phyloP scores from a whole-genome alignment of 2,329 filamentous ascomycete genomes.

The Simplicillium sp. region DNA sequence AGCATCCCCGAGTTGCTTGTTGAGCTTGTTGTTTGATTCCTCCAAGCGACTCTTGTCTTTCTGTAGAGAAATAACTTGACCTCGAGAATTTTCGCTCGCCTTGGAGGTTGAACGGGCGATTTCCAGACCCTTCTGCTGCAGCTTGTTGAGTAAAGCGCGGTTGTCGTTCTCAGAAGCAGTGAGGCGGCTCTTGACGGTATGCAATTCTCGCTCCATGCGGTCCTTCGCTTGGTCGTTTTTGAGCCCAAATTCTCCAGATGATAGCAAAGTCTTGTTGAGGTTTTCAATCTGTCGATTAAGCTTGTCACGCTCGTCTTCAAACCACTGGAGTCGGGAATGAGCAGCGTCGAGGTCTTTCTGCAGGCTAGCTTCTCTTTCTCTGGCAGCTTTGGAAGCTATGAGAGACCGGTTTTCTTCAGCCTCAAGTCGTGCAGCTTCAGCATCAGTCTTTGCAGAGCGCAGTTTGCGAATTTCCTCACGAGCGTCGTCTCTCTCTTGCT shows the following conservation, averaged over 20 bases:
- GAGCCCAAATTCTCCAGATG: conserved; percentile 80
- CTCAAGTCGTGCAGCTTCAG: conserved; percentile 77
- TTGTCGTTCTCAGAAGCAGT: conserved; percentile 95
- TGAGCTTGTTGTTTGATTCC: conserved; percentile 70
- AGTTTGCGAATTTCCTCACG: conserved; percentile 76
- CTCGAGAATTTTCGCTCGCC: conserved; percentile 73
- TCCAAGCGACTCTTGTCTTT: conserved; percentile 76
- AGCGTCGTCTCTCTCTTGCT: conserved; percentile 82
- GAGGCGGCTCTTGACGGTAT: conserved; percentile 82
- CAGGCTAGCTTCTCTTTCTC: conserved; percentile 70
- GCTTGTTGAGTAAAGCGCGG: conserved; percentile 85
- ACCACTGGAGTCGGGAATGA: conserved; percentile 64
- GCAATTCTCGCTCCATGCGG: conserved; percentile 80
- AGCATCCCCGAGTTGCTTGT: conserved; percentile 76
- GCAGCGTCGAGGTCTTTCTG: conserved; percentile 74
- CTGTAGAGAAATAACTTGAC: conserved; percentile 66
- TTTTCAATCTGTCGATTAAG: conserved; percentile 75
- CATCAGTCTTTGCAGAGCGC: conserved; percentile 71
- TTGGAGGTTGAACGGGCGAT: conserved; percentile 84
- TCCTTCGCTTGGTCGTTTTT: conserved; percentile 93
- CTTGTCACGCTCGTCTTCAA: conserved; percentile 69
- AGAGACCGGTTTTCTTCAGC: conserved; percentile 75
- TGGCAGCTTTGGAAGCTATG: conserved; percentile 65
- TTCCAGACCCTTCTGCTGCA: conserved; percentile 94
- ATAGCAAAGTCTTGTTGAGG: conserved; percentile 76